Evolutionary conservation across 306 rosid species (phyloP).

Genomic region (Cyclanthera cordifolia): DNA sequence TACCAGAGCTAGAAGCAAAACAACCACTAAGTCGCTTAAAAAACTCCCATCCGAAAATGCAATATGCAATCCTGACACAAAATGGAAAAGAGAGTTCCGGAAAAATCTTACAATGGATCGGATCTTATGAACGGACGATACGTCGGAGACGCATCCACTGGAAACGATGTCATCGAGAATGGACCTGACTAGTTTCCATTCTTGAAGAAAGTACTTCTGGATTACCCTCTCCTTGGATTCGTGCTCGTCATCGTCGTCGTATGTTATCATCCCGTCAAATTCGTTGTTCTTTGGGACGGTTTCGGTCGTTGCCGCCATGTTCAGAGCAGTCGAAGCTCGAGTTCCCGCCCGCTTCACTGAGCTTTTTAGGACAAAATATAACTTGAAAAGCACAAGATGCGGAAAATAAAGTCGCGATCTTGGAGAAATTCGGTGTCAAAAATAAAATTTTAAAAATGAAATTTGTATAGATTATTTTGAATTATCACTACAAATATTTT

Average conservation of each 20-base stretch:
- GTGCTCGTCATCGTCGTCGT: constrained; percentile 59
- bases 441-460: no score
- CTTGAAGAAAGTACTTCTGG: constrained; percentile 81
- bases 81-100: constrained; percentile 9
- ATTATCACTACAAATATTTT: no score
- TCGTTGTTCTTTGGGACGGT: constrained; percentile 19
- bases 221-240: constrained; percentile 72
- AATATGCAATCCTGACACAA: not conserved
- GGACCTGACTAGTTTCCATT: constrained; percentile 75
- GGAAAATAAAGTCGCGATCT: no score
- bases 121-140: constrained; percentile 52
- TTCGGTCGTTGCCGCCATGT: constrained; percentile 16
- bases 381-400: not conserved
- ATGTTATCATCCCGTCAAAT: constrained; percentile 9
- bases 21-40: not conserved
- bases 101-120: constrained; percentile 69
- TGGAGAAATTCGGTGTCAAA: no score
- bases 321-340: not conserved
- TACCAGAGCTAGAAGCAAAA: not conserved
- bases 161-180: constrained; percentile 64
- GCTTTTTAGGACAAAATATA: not conserved
- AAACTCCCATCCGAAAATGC: not conserved
- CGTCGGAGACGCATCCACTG: constrained; percentile 43
- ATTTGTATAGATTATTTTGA: no score
- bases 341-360: constrained; percentile 13